A percentile compares a stretch with the other conserved stretches of the same genome.
Conservation (phyloP, 345 rosid genomes). For the Salix caprea region DNA sequence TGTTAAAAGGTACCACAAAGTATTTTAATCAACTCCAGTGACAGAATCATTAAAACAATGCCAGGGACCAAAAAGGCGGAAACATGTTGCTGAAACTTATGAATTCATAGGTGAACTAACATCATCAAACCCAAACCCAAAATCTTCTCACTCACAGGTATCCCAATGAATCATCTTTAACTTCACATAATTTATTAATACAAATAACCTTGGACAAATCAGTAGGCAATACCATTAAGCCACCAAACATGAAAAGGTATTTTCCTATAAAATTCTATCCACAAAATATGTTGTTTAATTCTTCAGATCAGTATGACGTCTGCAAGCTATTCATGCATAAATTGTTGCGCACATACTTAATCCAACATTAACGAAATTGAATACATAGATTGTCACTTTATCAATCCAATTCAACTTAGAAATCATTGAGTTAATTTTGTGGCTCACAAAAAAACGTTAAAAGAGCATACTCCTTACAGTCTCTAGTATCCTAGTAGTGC, state of each 20-base stretch:
- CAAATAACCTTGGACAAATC: background rate
- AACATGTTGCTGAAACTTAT: background rate
- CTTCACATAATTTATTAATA: background rate
- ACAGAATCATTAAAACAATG: background rate
- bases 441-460: background rate
- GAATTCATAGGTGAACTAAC: background rate
- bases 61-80: background rate
- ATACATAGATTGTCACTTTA: background rate
- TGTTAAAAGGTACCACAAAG: background rate
- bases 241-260: background rate
- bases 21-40: background rate
- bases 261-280: background rate
- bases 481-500: slow-evolving; percentile 66
- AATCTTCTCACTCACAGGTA: background rate
- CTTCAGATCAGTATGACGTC: background rate
- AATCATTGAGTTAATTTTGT: background rate
- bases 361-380: background rate
- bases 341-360: background rate
- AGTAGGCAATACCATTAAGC: background rate
- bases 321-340: background rate
- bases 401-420: background rate
- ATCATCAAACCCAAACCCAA: background rate
- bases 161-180: background rate
- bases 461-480: slow-evolving; percentile 66
- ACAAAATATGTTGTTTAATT: background rate